A percentile compares a stretch with the other conserved stretches of the same genome.
phyloP scores from a whole-genome alignment of 257 asterid genomes.

The Solanum piurae region DNA sequence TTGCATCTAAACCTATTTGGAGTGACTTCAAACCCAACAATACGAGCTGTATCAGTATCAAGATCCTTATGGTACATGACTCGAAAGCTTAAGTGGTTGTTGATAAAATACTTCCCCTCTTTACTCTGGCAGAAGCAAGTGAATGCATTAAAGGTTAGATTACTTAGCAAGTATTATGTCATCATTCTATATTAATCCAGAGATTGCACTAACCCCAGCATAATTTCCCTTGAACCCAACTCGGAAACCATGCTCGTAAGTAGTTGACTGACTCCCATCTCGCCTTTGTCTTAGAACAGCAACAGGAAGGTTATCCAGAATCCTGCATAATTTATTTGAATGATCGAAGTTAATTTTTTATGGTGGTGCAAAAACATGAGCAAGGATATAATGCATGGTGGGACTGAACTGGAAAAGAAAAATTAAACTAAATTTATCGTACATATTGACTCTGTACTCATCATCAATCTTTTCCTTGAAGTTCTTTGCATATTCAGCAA shows the following conservation, averaged over 20 bases:
- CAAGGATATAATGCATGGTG: not conserved
- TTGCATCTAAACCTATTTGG: slow-evolving; percentile 43
- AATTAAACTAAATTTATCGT: slow-evolving; percentile 9
- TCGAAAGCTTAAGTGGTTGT: slow-evolving; percentile 12
- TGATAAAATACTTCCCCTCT: slow-evolving; percentile 11
- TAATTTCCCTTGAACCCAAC: slow-evolving; percentile 86
- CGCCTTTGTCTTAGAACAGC: slow-evolving; percentile 78
- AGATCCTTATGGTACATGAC: slow-evolving; percentile 13
- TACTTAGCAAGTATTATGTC: not conserved
- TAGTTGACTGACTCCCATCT: slow-evolving; percentile 57
- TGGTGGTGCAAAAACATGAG: not conserved
- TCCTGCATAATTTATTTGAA: slow-evolving; percentile 34
- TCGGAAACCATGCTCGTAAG: slow-evolving; percentile 85
- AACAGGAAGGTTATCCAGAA: slow-evolving; percentile 87
- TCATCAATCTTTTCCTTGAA: slow-evolving; percentile 85
- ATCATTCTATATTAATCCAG: slow-evolving; percentile 8
- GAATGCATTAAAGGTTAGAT: not conserved
- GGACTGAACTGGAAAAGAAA: not conserved
- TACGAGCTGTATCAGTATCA: slow-evolving; percentile 5
- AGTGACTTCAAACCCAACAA: slow-evolving; percentile 66
- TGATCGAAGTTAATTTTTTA: not conserved
- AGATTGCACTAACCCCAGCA: slow-evolving; percentile 57
- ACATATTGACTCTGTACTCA: slow-evolving; percentile 78
- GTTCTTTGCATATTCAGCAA: slow-evolving; percentile 59
- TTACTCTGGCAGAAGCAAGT: slow-evolving; percentile 45